Conservation (phyloP, 176 grass and related monocot species). For the Juncus effusus region DNA sequence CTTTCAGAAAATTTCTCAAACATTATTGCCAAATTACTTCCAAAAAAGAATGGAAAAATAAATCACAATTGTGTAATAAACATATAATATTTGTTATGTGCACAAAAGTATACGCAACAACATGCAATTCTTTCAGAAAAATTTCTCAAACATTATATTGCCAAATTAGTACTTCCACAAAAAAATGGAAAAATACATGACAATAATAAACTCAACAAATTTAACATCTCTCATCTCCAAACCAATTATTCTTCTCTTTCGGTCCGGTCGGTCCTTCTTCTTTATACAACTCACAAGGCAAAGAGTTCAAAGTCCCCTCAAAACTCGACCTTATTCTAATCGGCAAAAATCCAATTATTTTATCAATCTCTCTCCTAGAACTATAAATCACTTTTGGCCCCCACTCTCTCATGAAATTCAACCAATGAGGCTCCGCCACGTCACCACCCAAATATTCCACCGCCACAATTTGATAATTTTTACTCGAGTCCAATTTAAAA, state of each 20-base stretch:
- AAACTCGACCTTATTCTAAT: conserved; percentile 34
- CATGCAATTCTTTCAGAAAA: neutral
- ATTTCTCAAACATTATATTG: neutral
- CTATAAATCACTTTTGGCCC: conserved; percentile 63
- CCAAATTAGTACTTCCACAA: neutral
- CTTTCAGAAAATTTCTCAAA: no score
- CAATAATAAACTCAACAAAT: neutral
- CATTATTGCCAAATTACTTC: no score
- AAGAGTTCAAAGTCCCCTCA: conserved; percentile 52
- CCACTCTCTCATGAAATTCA: conserved; percentile 87
- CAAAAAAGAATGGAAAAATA: no score
- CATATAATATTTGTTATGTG: no score
- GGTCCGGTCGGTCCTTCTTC: conserved; percentile 89
- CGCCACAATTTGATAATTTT: conserved; percentile 55
- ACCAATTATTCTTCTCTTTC: conserved; percentile 90
- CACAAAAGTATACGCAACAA: no score
- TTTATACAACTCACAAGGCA: conserved; percentile 66
- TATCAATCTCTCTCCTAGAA: conserved; percentile 48
- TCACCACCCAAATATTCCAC: conserved; percentile 58
- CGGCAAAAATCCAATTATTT: conserved; percentile 33
- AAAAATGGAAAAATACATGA: neutral
- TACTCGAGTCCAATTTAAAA: conserved; percentile 43
- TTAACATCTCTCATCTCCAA: conserved; percentile 79
- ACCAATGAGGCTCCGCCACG: conserved; percentile 54
- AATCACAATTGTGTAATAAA: no score